Evolutionary conservation across 1,284 basidiomycete genomes (phyloP).

Genomic region (Anthracocystis panici-leucophaei): DNA sequence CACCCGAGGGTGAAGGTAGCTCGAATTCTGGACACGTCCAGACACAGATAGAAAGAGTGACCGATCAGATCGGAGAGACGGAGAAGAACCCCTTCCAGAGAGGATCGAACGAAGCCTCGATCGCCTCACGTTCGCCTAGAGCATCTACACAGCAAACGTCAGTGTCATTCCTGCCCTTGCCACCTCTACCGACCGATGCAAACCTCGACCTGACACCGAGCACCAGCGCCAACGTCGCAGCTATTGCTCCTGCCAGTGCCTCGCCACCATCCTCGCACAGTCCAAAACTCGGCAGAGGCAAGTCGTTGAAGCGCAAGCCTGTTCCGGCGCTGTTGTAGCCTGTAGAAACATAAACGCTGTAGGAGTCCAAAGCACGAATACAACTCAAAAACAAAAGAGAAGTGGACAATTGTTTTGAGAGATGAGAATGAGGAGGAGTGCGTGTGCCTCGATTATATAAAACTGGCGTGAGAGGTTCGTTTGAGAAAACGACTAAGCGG

Average conservation of each 20-base stretch:
- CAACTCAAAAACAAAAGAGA: neutral
- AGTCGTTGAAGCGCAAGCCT: slow-evolving; percentile 31
- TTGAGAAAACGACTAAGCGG: neutral
- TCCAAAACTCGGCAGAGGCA: neutral
- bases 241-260: neutral
- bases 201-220: neutral
- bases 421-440: neutral
- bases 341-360: neutral
- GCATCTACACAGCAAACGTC: neutral
- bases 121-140: slow-evolving; percentile 4
- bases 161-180: neutral
- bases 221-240: neutral
- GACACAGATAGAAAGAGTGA: neutral
- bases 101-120: slow-evolving; percentile 8
- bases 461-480: neutral
- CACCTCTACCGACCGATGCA: neutral
- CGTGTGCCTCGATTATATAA: neutral
- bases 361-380: neutral
- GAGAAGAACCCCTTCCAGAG: neutral
- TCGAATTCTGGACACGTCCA: neutral
- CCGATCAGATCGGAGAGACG: neutral
- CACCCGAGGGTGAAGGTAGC: neutral
- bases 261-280: neutral
- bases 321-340: slow-evolving; percentile 18
- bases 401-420: neutral